Percentiles rank a stretch among this genome's conserved stretches.
These are phyloP conservation scores for Penicillium robsamsonii DNA, from an alignment of 495 filamentous ascomycete species.

Conservation along the genomic window DNA sequence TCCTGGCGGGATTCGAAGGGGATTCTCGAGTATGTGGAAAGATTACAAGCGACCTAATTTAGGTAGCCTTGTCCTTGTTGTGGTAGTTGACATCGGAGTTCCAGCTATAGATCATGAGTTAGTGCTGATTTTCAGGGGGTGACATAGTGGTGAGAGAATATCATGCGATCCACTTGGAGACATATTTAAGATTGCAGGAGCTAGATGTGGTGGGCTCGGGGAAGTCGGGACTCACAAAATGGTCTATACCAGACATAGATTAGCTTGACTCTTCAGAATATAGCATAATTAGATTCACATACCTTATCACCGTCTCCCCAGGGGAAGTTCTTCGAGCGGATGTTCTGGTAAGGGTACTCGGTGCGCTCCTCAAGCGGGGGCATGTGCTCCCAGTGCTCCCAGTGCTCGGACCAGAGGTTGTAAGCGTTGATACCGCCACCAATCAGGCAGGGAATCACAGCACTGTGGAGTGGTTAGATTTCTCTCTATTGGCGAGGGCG, in stretches of 20 bases:
- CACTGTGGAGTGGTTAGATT: conserved; percentile 46
- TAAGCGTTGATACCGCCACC: conserved; percentile 76
- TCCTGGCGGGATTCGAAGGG: conserved; percentile 4
- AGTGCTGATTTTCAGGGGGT: conserved; percentile 12
- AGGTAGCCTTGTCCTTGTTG: conserved; percentile 77
- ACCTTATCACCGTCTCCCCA: conserved; percentile 96
- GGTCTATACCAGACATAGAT: conserved; percentile 43
- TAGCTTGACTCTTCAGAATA: conserved; percentile 22
- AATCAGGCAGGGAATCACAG: conserved; percentile 65
- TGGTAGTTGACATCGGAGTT: conserved; percentile 93
- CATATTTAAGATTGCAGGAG: neutral
- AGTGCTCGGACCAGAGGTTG: conserved; percentile 88
- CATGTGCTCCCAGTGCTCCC: conserved; percentile 89
- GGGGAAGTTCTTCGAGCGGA: conserved; percentile 82
- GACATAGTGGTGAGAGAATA: neutral
- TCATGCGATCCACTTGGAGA: neutral
- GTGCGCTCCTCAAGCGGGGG: conserved; percentile 80
- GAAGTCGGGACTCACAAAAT: conserved; percentile 58
- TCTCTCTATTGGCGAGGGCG: neutral
- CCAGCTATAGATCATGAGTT: conserved; percentile 63
- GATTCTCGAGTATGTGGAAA: conserved; percentile 1
- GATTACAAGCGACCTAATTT: conserved; percentile 25
- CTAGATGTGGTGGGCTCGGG: neutral
- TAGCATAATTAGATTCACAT: conserved; percentile 28
- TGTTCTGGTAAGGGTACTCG: conserved; percentile 94